Evolutionary conservation across 768 basidiomycete species (phyloP), one percentile per base, ranked within the genome.

Genomic region (Epithele typhae): DNA sequence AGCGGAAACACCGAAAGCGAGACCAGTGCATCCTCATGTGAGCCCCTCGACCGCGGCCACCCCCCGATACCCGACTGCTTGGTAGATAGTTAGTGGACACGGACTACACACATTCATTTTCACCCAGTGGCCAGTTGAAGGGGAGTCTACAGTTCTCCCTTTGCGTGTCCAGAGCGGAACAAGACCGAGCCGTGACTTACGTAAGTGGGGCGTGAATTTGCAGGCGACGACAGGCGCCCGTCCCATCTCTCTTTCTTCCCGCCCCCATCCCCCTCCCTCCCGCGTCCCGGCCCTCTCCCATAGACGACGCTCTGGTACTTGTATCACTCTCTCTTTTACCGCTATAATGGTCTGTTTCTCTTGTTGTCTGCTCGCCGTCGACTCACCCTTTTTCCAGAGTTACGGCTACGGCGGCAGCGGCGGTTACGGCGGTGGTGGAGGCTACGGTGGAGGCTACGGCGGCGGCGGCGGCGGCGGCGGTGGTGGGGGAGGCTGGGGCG

Each of bases 401-500:
- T 30, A 30, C 27, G 68, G 68, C 40, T 61, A 61, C 46, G 49
- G 67, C 50, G 38, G 42, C 48, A 45, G 49, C 10, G 61, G 65
- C 22, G 63, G 65, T 40, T 62, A 66, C 27, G 63, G 68, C 14
- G 68, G 67, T 27, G 56, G 61, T 21, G 55, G 56, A 38, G 60
- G 70, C 38, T 66, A 71, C 25, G 63, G 68, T 43, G 60, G 68
- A 46, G 67, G 70, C 37, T 64, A 71, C 45, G 64, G 68, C 25
- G 70, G 75, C 34, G 65, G 67, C 15, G 70, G 75, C 21, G 68
- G 72, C 30, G 69, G 75, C 30, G 71, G 75, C 30, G 69, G 72
- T 17, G 71, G 76, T 18, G 74, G 75, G 19, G 73, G 78, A 7
- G 76, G 80, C 1, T 73, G 79, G 3, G 72, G 82, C 19, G 74